Evolutionary conservation across 441 rosid species (phyloP).

Genomic region (Gossypium davidsonii): DNA sequence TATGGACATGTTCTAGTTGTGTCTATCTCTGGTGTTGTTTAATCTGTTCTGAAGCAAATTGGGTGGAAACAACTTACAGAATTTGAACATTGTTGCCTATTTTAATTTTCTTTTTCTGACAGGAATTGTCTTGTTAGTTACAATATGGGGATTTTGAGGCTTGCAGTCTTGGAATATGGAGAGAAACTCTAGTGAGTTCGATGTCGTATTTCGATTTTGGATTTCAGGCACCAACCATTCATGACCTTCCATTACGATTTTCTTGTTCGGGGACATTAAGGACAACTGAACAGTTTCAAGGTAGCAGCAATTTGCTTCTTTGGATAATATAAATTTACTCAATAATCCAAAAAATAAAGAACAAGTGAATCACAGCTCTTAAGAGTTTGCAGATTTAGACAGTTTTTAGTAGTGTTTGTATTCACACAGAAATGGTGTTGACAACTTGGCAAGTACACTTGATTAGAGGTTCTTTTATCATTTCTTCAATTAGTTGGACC

Average conservation of each 20-base stretch:
- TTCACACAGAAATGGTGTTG: conserved; percentile 23
- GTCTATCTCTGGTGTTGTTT: not conserved
- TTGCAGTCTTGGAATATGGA: not conserved
- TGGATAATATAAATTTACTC: no score
- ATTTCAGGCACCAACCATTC: not conserved
- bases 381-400: not conserved
- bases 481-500: conserved; percentile 16
- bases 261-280: not conserved
- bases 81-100: not conserved
- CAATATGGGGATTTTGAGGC: not conserved
- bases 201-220: not conserved
- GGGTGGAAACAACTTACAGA: not conserved
- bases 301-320: no score
- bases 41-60: not conserved
- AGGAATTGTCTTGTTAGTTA: not conserved
- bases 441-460: conserved; percentile 3
- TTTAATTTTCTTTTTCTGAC: not conserved
- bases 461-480: not conserved
- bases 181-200: no score
- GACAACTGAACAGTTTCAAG: no score
- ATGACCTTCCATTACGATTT: no score
- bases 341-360: not conserved
- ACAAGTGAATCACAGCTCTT: not conserved
- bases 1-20: not conserved
- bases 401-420: not conserved